Percentiles rank a stretch among this genome's conserved stretches.
Evolutionary conservation across 2,329 filamentous ascomycete species (phyloP).

Genomic region (Nakataea oryzae): DNA sequence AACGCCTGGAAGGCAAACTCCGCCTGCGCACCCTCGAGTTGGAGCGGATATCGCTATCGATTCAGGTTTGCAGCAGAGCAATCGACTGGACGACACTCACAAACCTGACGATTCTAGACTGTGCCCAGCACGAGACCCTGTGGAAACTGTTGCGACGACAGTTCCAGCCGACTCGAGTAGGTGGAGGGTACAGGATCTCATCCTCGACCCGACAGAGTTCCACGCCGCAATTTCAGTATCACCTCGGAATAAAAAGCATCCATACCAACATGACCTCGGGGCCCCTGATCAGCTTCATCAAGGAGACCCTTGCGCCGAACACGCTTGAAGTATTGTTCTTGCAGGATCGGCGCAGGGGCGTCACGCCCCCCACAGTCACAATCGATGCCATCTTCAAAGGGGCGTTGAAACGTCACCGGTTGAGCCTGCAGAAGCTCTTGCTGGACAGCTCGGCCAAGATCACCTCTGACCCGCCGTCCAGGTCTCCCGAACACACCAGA

Average conservation of each 20-base stretch:
- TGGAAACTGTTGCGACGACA: constrained; percentile 63
- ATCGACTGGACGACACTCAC: constrained; percentile 68
- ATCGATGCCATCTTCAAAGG: constrained; percentile 63
- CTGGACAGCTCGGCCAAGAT: constrained; percentile 58
- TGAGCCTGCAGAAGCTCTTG: constrained; percentile 61
- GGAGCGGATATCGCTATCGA: constrained; percentile 63
- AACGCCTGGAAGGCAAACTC: constrained; percentile 44
- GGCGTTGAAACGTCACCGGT: constrained; percentile 58
- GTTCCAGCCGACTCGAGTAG: constrained; percentile 35
- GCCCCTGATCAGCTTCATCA: constrained; percentile 62
- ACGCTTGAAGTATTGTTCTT: constrained; percentile 70
- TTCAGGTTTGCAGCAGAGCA: constrained; percentile 57
- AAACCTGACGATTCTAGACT: constrained; percentile 63
- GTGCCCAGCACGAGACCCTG: constrained; percentile 60
- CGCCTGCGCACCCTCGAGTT: constrained; percentile 63
- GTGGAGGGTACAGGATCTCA: constrained; percentile 15
- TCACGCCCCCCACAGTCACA: constrained; percentile 39
- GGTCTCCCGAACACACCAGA: constrained; percentile 26
- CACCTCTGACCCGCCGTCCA: constrained; percentile 26
- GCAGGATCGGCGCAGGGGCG: constrained; percentile 50
- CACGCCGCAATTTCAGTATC: constrained; percentile 34
- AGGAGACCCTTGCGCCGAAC: constrained; percentile 68
- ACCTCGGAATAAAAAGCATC: constrained; percentile 59
- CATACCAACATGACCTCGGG: constrained; percentile 65
- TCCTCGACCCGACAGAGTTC: constrained; percentile 14